Conservation (phyloP, 805 yeast species). For the Hyphopichia homilentoma region DNA sequence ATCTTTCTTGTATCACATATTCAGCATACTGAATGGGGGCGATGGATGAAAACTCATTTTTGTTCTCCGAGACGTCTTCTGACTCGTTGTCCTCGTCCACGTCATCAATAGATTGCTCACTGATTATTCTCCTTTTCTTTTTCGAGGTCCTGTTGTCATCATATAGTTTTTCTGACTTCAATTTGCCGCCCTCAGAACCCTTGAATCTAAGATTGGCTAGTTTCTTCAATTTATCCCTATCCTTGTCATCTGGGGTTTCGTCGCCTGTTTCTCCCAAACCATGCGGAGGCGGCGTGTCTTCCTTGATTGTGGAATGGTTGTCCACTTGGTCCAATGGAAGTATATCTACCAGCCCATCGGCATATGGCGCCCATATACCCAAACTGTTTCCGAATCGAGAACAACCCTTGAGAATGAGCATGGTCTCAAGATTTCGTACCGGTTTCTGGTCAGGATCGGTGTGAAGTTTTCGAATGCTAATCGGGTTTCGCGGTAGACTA, state of each 20-base stretch:
- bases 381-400: constrained; percentile 59
- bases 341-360: constrained; percentile 61
- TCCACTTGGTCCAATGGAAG: constrained; percentile 52
- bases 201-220: constrained; percentile 59
- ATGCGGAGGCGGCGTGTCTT: no score
- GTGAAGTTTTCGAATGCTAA: constrained; percentile 35
- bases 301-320: no score
- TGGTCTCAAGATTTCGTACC: constrained; percentile 46
- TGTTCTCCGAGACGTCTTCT: constrained; percentile 8
- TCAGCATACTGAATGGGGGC: constrained; percentile 57
- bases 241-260: constrained; percentile 12
- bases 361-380: constrained; percentile 74
- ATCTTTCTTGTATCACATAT: constrained; percentile 37
- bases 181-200: constrained; percentile 43
- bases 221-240: constrained; percentile 21
- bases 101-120: constrained; percentile 1
- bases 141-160: constrained; percentile 26
- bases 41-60: constrained; percentile 45
- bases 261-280: no score
- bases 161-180: constrained; percentile 33
- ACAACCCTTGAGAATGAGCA: constrained; percentile 56
- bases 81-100: constrained; percentile 14
- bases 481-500: constrained; percentile 44
- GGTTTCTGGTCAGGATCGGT: constrained; percentile 37
- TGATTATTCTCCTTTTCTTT: constrained; percentile 5